Conservation (phyloP, 805 yeast genomes). For the Barnettozyma salicaria region DNA sequence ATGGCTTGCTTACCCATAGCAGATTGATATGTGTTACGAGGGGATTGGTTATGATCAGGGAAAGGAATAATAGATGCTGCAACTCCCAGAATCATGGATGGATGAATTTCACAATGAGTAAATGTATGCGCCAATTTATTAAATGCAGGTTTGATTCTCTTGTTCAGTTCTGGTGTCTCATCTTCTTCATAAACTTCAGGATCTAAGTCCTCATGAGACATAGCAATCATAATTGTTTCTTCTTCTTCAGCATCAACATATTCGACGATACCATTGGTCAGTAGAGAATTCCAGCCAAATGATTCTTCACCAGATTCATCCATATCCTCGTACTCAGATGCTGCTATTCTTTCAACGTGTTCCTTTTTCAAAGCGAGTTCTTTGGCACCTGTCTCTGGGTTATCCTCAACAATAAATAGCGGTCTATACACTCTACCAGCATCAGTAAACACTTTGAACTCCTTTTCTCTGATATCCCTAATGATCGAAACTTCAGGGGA, state of each 20-base stretch:
- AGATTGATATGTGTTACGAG: slow-evolving; percentile 98
- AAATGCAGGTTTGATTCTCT: slow-evolving; percentile 71
- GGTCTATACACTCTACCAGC: slow-evolving; percentile 99
- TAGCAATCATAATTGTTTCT: slow-evolving; percentile 96
- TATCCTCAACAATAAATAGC: slow-evolving; percentile 86
- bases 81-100: slow-evolving; percentile 97
- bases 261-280: slow-evolving; percentile 84
- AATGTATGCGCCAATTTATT: slow-evolving; percentile 70
- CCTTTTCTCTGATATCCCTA: slow-evolving; percentile 94
- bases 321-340: slow-evolving; percentile 52
- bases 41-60: slow-evolving; percentile 99
- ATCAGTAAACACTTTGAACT: slow-evolving; percentile 92
- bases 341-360: slow-evolving; percentile 66
- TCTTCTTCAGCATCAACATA: slow-evolving; percentile 99
- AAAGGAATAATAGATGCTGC: slow-evolving; percentile 98
- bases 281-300: slow-evolving; percentile 81
- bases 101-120: slow-evolving; percentile 99
- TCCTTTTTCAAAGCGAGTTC: slow-evolving; percentile 81
- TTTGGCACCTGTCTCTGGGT: slow-evolving; percentile 53
- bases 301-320: slow-evolving; percentile 28
- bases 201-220: slow-evolving; percentile 96
- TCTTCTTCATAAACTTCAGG: slow-evolving; percentile 45
- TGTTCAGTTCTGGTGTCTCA: slow-evolving; percentile 43
- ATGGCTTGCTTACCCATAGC: slow-evolving; percentile 99
- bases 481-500: slow-evolving; percentile 95